Percentiles rank a stretch among this genome's conserved stretches.
Conservation (phyloP, 2,329 filamentous ascomycete species). For the Pseudogymnoascus sp. region DNA sequence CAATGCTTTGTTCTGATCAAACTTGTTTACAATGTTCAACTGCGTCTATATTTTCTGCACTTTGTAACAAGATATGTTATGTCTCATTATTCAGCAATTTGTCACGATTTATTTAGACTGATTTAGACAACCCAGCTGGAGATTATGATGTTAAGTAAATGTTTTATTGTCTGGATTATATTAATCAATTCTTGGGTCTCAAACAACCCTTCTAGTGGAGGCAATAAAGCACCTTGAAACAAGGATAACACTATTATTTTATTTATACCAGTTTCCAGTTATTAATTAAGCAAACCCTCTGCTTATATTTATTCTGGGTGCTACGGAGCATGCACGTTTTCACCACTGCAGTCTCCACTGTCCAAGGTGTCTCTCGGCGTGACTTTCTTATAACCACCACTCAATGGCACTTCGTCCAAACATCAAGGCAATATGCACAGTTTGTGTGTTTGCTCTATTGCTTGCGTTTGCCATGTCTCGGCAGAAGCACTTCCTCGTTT, state of each 20-base stretch:
- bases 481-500: background rate
- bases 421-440: background rate
- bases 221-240: background rate
- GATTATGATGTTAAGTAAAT: background rate
- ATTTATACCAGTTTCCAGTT: background rate
- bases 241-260: background rate
- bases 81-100: background rate
- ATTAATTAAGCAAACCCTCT: no score
- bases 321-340: background rate
- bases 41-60: background rate
- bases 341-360: no score
- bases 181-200: background rate
- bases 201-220: background rate
- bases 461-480: background rate
- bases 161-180: background rate
- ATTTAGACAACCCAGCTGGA: background rate
- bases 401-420: background rate
- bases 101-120: background rate
- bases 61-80: background rate
- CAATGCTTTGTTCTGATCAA: background rate
- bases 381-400: background rate
- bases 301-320: background rate
- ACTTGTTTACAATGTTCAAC: background rate
- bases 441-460: background rate
- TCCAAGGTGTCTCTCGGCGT: background rate